phyloP scores from a whole-genome alignment of 1,284 basidiomycete genomes.

The Ceratobasidium sp. region DNA sequence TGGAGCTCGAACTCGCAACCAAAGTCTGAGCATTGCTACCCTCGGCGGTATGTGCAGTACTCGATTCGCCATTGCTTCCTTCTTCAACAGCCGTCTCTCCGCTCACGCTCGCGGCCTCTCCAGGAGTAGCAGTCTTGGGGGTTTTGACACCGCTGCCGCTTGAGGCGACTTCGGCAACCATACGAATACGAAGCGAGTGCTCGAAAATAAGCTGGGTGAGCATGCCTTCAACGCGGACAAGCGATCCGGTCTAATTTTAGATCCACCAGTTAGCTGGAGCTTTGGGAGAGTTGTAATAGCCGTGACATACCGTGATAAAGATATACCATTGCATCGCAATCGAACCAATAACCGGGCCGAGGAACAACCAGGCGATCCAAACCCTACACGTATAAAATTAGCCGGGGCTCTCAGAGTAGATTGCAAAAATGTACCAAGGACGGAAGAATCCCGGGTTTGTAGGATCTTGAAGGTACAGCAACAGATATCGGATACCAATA shows the following conservation, averaged over 20 bases:
- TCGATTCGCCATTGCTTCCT: background rate
- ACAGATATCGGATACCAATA: constrained; percentile 22
- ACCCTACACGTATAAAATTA: constrained; percentile 52
- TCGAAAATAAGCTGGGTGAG: constrained; percentile 75
- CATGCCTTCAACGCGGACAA: constrained; percentile 66
- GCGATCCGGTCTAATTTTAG: constrained; percentile 47
- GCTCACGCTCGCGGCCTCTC: constrained; percentile 45
- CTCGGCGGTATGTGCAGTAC: constrained; percentile 40
- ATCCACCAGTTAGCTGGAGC: no score
- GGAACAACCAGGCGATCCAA: constrained; percentile 68
- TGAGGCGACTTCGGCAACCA: constrained; percentile 47
- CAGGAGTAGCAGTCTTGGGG: constrained; percentile 39
- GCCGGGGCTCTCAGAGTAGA: background rate
- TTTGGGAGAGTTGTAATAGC: no score
- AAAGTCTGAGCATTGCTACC: constrained; percentile 12
- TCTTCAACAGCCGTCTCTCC: constrained; percentile 40
- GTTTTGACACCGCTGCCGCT: background rate
- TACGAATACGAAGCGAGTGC: constrained; percentile 70
- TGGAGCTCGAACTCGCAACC: constrained; percentile 8
- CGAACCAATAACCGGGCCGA: constrained; percentile 58
- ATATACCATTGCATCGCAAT: constrained; percentile 51
- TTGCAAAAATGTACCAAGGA: constrained; percentile 49
- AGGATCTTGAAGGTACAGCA: constrained; percentile 55
- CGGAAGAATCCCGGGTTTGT: constrained; percentile 53
- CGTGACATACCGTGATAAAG: constrained; percentile 46